Evolutionary conservation across 768 basidiomycete genomes (phyloP), one percentile per base, ranked within the genome.

Genomic region (Mycena vulgaris): DNA sequence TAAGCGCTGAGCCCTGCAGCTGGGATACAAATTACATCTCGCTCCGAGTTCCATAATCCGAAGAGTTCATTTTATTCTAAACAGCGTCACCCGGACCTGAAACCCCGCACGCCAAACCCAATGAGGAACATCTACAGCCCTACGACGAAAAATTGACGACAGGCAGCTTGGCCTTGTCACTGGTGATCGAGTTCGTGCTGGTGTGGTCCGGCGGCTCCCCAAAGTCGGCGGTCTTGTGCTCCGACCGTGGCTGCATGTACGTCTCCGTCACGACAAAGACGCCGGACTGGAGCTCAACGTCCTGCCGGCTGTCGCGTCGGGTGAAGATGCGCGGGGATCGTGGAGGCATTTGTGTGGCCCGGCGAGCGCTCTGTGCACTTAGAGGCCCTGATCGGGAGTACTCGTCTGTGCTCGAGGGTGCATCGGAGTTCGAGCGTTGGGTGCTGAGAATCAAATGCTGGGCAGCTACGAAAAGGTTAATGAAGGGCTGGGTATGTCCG

Each of bases 401-500:
- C 30, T 72, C 60, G 51, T 69, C 71, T 11, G 59, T 73, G 33
- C 23, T 59, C n/a, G 60, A 66, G 3, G 67, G 63, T 9, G 35
- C n/a, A 37, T 73, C 63, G 7, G 58, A 51, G 45, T 40, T 6
- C 3, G 28, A 60, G 53, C 60, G 71, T 52, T 69, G 68, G 0
- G 71, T 73, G 55, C 57, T 56, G 13, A 73, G 63, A 19, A 73
- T 70, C 10, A 73, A 61, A 40, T 73, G 69, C 39, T 73, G 72
- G 5, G 52, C 68, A 28, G 68, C 72, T 73, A 55, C 13, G 19
- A 14, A 39, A 30, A 23, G 40, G 23, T 31, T 23, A 17, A 30
- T 19, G n/a, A 30, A 52, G 6, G n/a, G 11, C 10, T 10, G n/a
- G 16, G 27, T 5, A 52, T 21, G 28, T 27, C 1, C 13, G 23